Base-by-base conservation (phyloP, 2,329 filamentous ascomycete species). In the Talaromyces sp. region DNA sequence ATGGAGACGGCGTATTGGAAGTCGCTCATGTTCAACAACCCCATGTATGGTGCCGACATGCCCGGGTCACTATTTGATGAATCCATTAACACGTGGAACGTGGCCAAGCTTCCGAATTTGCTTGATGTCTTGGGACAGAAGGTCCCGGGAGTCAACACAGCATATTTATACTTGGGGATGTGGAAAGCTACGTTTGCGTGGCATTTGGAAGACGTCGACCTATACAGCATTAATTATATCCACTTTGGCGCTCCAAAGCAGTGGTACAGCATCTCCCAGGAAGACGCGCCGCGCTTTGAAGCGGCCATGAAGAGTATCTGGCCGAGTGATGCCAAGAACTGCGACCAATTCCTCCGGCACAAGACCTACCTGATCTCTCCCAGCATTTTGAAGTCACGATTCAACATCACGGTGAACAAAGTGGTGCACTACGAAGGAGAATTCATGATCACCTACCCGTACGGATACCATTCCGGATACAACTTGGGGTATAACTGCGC, bases 161-260 rank as follows among this genome's bases (percentile, higher is more conserved):
- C 95, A 1, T 99, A 99, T 72, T 85, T 99, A 1, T 99, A 99
- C 72, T 83, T 99, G 63, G 95, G 95, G 51, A 99, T 99, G 95
- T 99, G 95, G 95, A 98, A 98, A 76, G 94, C 95, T 12, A 98
- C 95, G 0, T 99, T 99, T 74, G 95, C 95, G 8, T 99, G 95
- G 95, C 95, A 99, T 83, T 80, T 99, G 59, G 95, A 99, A 74
- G 95, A 99, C 73, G 94, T 99, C 50, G 95, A 99, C 79, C 85
- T 99, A 4, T 99, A 99, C 86, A 98, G 93, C 75, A 99, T 99
- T 83, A 99, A 99, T 79, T 99, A 97, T 75, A 92, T 99, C 63
- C 95, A 99, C 72, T 99, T 99, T 74, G 95, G 95, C 60, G 95
- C 95, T 1, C 95, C 95, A 0, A 99, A 99, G 78, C 95, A 99